These are phyloP conservation scores for Heliamphora pulchella DNA, from an alignment of 179 eudicot genomes.

Conservation along the genomic window DNA sequence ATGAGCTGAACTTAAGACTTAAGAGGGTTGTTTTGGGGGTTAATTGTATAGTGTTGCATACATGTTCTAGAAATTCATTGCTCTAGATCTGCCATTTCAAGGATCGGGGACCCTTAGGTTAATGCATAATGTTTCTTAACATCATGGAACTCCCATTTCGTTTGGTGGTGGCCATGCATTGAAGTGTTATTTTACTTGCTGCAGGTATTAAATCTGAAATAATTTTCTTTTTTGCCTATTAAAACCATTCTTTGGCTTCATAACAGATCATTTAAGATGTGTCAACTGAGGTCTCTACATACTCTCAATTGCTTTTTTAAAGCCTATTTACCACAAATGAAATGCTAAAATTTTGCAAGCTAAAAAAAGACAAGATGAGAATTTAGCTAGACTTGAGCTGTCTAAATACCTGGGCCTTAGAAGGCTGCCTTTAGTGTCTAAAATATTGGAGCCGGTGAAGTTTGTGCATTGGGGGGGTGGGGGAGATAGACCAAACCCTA, in stretches of 20 bases:
- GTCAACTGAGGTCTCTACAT: background rate
- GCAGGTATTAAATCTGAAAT: background rate
- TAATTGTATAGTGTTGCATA: background rate
- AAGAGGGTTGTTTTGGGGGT: background rate
- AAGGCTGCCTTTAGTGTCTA: background rate
- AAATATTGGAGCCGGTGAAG: too few relatives aligned
- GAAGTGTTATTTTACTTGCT: background rate
- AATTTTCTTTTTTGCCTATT: background rate
- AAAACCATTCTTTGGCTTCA: background rate
- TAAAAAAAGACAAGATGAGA: background rate
- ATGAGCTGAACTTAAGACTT: background rate
- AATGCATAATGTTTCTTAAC: background rate
- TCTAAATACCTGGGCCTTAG: background rate
- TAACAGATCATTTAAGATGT: background rate
- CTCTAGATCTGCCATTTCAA: background rate
- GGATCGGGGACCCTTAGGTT: background rate
- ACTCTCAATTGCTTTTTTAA: background rate
- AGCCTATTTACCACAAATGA: background rate
- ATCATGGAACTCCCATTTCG: background rate
- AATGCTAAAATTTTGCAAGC: background rate
- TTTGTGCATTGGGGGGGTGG: too few relatives aligned
- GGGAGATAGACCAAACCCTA: too few relatives aligned
- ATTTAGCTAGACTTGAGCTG: background rate
- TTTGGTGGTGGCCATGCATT: background rate
- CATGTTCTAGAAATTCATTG: slow-evolving; percentile 3